Evolutionary conservation across 2,329 filamentous ascomycete species (phyloP), one percentile per base, ranked within the genome.

Genomic region (Beauveria rudraprayagi): DNA sequence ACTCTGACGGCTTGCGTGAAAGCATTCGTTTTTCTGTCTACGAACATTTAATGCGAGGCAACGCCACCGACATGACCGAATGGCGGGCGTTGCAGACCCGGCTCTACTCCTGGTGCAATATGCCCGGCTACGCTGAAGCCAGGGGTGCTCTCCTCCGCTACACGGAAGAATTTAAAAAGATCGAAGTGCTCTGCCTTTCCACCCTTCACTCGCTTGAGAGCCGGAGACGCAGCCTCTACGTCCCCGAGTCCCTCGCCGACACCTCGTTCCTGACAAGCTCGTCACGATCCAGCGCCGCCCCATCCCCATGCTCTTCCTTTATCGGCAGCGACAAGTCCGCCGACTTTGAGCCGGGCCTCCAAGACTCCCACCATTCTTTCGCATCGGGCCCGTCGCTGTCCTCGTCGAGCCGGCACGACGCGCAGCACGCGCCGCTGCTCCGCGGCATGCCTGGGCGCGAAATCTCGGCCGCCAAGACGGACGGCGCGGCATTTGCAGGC

Each of bases 361-460:
- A 53, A 40, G n/a, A 50, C 17, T 56, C 51, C 1, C 24, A 40
- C 5, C 8, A 30, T n/a, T 52, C 44, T 1, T 5, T n/a, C 16
- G 24, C 44, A 24, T 61, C 53, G 1, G 26, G 8, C 5, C 53
- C 22, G 3, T 54, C 53, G 3, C 37, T 56, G 4, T 61, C 64
- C 1, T 60, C 62, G 0, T 55, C 65, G 5, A 62, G n/a, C 8
- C 26, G 26, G 2, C 28, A 19, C 37, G 30, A 6, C 9, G 16
- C 9, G 2, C 48, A 46, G 11, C 19, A 11, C 26, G 44, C 40
- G 3, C 92, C 75, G 81, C 68, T 77, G 0, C 68, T 76, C 10
- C 68, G 64, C 55, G 73, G 75, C 6, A 70, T 74, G 60, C 74
- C 75, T 1, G 75, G 75, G 2, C 69, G 74, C 57, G 75, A 77